A percentile compares a stretch with the other conserved stretches of the same genome.
phyloP scores from a whole-genome alignment of 2,329 filamentous ascomycete genomes.

The Penicillium fuscoglaucum region DNA sequence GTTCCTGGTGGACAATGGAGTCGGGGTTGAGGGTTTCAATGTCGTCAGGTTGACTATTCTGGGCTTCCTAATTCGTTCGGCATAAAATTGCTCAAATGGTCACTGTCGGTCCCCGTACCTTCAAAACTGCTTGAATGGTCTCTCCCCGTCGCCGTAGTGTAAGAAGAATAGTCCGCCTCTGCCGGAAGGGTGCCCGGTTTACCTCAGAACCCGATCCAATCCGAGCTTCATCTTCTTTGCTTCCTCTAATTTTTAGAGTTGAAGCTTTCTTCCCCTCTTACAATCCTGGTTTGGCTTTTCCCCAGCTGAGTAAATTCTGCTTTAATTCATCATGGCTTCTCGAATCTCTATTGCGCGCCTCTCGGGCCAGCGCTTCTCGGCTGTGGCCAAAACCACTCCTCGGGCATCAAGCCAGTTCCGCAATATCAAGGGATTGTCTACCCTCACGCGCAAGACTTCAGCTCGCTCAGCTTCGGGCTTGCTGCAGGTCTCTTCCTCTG shows the following conservation, averaged over 20 bases:
- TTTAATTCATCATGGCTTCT: conserved; percentile 38
- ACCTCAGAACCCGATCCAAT: conserved; percentile 11
- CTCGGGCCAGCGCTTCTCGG: conserved; percentile 34
- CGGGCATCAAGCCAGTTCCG: conserved; percentile 28
- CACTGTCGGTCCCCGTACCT: conserved; percentile 15
- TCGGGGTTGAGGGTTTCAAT: conserved; percentile 4
- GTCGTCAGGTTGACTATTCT: conserved; percentile 27
- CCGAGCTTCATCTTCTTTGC: conserved; percentile 10
- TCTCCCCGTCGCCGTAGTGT: conserved; percentile 17
- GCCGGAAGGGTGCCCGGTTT: conserved; percentile 12
- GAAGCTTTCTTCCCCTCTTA: conserved; percentile 1
- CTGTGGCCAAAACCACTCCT: conserved; percentile 30
- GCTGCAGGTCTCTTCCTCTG: conserved; percentile 24
- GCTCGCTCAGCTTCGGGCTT: conserved; percentile 25
- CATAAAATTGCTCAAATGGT: conserved; percentile 28
- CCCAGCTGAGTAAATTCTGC: neutral
- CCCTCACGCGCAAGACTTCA: conserved; percentile 23
- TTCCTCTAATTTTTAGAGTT: conserved; percentile 1
- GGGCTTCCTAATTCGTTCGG: conserved; percentile 25
- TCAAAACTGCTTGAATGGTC: conserved; percentile 27
- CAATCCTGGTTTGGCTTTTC: neutral
- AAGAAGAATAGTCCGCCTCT: conserved; percentile 10
- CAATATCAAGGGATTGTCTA: conserved; percentile 30
- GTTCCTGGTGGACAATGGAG: conserved; percentile 12
- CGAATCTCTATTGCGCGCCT: conserved; percentile 41